Evolutionary conservation across 164 flowering plant species (phyloP), one percentile per base, ranked within the genome.

Genomic region (Berberis vulgaris): DNA sequence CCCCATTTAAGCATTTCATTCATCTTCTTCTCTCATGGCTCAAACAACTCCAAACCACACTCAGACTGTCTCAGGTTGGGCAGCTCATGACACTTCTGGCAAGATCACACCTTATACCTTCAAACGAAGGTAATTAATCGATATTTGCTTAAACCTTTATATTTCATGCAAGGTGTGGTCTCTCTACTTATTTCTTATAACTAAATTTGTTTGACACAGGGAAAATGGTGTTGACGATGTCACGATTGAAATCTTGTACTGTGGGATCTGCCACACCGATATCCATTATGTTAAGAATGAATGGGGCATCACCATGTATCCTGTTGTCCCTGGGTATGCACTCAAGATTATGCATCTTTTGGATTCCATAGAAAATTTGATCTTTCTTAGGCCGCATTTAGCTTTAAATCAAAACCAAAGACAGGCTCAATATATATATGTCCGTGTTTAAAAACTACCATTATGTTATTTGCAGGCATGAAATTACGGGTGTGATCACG

Each of bases 251-350:
- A 71, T 86, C 46, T 54, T 82, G 74, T 89, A 80, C 64, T 89
- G 96, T 61, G 92, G 96, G 45, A 84, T 89, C 46, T 89, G 92
- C 66, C 96, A 88, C 62, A 86, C 92, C 6, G 96, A 86, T 73
- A 66, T 88, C 3, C 96, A 88, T 69, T 56, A 72, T 43, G 76
- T 66, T 6, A 79, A 41, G 62, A 84, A 89, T 50, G 92, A 86
- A 41, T 85, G 90, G 90, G 96, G 96, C 13, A 81, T 74, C 71
- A 80, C 96, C 66, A 81, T 75, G 73, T 89, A 85, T 64, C 96
- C 96, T 46, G 71, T 82, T 41, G 92, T 89, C 5, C 96, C 96
- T 9, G 96, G 96, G 96, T 89, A 81, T 2, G 57, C 41, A 2
- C 38, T 54, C 26, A 26, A 26, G 26, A 26, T 26, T 26, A 26